A percentile compares a stretch with the other conserved stretches of the same genome.
Evolutionary conservation across 225 moss, liverwort and hornwort species (phyloP).

Genomic region (Sphagnum contortum): DNA sequence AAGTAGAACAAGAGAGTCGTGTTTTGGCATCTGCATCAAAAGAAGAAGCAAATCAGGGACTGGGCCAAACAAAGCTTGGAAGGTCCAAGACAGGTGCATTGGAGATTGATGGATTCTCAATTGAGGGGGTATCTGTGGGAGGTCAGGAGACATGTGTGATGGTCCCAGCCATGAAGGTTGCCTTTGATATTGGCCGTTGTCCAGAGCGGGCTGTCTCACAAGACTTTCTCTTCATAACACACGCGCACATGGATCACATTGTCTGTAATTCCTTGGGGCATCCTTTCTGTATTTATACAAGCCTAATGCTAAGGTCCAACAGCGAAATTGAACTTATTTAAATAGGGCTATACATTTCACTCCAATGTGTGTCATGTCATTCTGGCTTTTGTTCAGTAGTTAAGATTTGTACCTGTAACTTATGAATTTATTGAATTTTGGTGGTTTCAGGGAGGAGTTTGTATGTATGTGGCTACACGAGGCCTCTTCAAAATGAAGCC

Average conservation of each 20-base stretch:
- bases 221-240: conserved; percentile 84
- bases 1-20: no score
- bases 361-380: not conserved
- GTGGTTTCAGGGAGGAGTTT: conserved; percentile 65
- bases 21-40: conserved; percentile 2
- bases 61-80: conserved; percentile 50
- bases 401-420: not conserved
- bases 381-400: not conserved
- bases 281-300: no score
- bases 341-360: not conserved
- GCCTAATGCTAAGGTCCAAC: no score
- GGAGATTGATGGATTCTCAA: conserved; percentile 70
- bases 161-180: conserved; percentile 76
- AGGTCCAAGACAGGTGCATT: conserved; percentile 42
- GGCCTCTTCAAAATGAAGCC: conserved; percentile 67
- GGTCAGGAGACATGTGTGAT: conserved; percentile 98
- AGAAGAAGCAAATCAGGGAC: conserved; percentile 27
- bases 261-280: conserved; percentile 27
- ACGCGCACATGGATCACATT: conserved; percentile 96
- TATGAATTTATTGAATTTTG: not conserved
- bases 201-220: conserved; percentile 81
- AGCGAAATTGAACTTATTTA: no score
- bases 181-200: conserved; percentile 92
- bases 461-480: conserved; percentile 89
- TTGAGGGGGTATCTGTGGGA: conserved; percentile 92